These are phyloP conservation scores for Parietaria judaica DNA, from an alignment of 306 rosid species.

Conservation along the genomic window DNA sequence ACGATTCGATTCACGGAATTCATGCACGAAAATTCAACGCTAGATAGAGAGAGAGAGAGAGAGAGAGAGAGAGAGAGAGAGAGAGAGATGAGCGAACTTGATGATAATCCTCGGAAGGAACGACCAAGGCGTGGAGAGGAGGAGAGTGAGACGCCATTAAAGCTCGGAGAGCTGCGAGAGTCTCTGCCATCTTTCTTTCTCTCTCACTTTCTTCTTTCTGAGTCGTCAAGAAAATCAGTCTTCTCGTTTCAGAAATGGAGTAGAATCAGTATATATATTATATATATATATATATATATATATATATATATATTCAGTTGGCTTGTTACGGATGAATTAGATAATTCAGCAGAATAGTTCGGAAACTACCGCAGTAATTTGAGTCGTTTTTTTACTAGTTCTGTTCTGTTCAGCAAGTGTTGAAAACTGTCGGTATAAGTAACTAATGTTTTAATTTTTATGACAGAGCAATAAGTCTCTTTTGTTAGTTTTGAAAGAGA, in stretches of 20 bases:
- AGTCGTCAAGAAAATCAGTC: not conserved
- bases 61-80: not conserved
- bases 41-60: not conserved
- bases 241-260: not conserved
- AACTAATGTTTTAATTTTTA: no score
- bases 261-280: not conserved
- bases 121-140: conserved; percentile 71
- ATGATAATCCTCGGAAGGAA: conserved; percentile 95
- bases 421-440: not conserved
- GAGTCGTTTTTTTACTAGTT: not conserved
- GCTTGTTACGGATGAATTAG: not conserved
- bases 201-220: not conserved
- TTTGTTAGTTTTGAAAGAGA: no score
- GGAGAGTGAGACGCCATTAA: conserved; percentile 83
- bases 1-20: not conserved
- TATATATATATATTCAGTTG: not conserved
- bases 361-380: not conserved
- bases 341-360: not conserved
- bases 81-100: conserved; percentile 43
- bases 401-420: not conserved
- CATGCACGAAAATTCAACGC: no score
- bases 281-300: not conserved
- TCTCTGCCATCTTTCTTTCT: conserved; percentile 67
- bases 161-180: conserved; percentile 59
- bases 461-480: no score